Conservation (phyloP, 2,329 filamentous ascomycete genomes). For the Thelonectria discophora region DNA sequence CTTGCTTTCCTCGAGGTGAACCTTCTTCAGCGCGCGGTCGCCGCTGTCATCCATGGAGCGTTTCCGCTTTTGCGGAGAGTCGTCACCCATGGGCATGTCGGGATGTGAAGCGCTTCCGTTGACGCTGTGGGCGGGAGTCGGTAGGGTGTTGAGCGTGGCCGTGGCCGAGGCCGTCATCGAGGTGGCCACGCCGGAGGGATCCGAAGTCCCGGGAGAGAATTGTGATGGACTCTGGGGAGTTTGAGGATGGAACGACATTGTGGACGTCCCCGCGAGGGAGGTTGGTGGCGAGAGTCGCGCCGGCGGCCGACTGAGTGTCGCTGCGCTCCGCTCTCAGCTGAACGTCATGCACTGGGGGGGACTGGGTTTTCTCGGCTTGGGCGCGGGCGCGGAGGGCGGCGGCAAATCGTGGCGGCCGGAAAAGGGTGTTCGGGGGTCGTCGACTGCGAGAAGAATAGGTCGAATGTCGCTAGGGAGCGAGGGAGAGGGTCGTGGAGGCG, state of each 20-base stretch:
- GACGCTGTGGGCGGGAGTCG: conserved; percentile 70
- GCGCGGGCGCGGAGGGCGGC: conserved; percentile 32
- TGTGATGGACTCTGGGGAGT: conserved; percentile 74
- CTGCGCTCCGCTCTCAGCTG: conserved; percentile 46
- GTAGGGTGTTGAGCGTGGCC: conserved; percentile 58
- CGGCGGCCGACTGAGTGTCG: conserved; percentile 46
- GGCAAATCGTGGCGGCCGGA: conserved; percentile 19
- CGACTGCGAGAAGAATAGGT: conserved; percentile 30
- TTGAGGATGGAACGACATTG: conserved; percentile 73
- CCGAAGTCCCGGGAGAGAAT: conserved; percentile 64
- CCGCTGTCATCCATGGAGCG: conserved; percentile 65
- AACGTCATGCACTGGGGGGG: conserved; percentile 44
- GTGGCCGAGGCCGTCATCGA: conserved; percentile 62
- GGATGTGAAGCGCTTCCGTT: conserved; percentile 61
- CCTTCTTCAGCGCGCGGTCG: conserved; percentile 68
- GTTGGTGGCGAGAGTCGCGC: conserved; percentile 45
- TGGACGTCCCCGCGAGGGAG: conserved; percentile 51
- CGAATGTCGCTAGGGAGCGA: conserved; percentile 40
- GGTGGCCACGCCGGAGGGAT: conserved; percentile 60
- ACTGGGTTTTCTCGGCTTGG: conserved; percentile 41
- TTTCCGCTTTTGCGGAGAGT: conserved; percentile 69
- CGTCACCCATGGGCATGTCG: conserved; percentile 59
- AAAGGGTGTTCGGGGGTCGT: conserved; percentile 26
- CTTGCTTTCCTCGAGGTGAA: conserved; percentile 64
- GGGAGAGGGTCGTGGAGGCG: conserved; percentile 27